These are phyloP conservation scores for Marsdenia floribunda DNA, from an alignment of 257 asterid genomes.

Conservation along the genomic window DNA sequence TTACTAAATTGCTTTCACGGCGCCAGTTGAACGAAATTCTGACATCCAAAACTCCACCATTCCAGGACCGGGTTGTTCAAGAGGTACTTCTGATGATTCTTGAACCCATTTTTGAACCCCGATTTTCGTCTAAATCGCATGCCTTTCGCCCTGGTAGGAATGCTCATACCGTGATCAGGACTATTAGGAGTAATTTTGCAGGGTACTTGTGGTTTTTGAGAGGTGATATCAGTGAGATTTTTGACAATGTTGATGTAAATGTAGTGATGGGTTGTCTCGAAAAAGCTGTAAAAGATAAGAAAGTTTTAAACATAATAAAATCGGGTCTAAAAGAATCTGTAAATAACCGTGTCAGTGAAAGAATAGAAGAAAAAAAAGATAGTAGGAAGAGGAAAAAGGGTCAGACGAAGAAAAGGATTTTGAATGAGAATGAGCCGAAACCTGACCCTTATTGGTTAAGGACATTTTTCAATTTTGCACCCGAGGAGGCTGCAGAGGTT, in stretches of 20 bases:
- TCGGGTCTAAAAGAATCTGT: slow-evolving; percentile 46
- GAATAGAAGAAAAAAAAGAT: slow-evolving; percentile 33
- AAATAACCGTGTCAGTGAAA: slow-evolving; percentile 11
- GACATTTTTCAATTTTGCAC: slow-evolving; percentile 77
- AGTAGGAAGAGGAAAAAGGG: slow-evolving; percentile 55
- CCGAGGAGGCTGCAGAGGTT: slow-evolving; percentile 83
- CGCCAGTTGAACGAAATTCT: slow-evolving; percentile 47
- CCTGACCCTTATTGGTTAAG: slow-evolving; percentile 97
- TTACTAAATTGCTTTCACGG: slow-evolving; percentile 38
- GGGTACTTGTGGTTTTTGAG: slow-evolving; percentile 92
- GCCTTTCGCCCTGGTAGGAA: slow-evolving; percentile 92
- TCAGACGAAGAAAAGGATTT: slow-evolving; percentile 70
- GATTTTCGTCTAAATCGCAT: slow-evolving; percentile 70
- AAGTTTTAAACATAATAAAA: slow-evolving; percentile 63
- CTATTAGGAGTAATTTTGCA: slow-evolving; percentile 89
- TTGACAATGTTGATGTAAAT: slow-evolving; percentile 38
- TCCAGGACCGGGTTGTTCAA: slow-evolving; percentile 86
- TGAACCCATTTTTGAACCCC: slow-evolving; percentile 78
- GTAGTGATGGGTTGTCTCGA: slow-evolving; percentile 45
- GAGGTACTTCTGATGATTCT: slow-evolving; percentile 72
- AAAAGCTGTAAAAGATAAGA: slow-evolving; percentile 64
- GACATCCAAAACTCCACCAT: slow-evolving; percentile 43
- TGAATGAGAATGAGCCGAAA: slow-evolving; percentile 71
- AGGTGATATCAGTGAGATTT: slow-evolving; percentile 68
- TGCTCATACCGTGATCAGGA: slow-evolving; percentile 83